Percentiles rank a stretch among this genome's conserved stretches.
phyloP scores from a whole-genome alignment of 139 green algal genomes.

The Eudorina sp. region DNA sequence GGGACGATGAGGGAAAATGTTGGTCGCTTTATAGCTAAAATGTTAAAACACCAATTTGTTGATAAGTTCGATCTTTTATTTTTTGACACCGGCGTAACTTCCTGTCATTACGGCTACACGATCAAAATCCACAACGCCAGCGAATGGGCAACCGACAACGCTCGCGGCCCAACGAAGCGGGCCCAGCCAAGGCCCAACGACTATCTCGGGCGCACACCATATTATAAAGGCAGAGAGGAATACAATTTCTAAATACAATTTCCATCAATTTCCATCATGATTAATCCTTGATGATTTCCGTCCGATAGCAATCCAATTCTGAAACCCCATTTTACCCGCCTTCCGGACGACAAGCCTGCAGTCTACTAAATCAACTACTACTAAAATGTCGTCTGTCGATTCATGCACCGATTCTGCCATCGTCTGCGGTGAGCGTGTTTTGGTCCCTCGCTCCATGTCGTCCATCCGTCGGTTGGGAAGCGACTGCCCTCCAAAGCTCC shows the following conservation, averaged over 20 bases:
- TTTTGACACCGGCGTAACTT: too few species aligned
- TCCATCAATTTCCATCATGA: not conserved
- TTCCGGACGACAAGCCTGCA: not conserved
- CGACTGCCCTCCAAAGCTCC: too few species aligned
- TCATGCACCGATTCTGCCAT: not conserved
- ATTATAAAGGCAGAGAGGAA: too few species aligned
- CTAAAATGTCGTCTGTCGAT: not conserved
- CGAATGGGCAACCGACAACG: not conserved
- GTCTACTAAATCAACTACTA: not conserved
- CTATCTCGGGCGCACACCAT: too few species aligned
- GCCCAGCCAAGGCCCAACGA: constrained; percentile 4
- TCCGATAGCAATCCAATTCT: not conserved
- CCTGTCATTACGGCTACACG: too few species aligned
- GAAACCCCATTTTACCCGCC: too few species aligned
- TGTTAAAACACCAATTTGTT: too few species aligned
- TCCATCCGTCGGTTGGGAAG: not conserved
- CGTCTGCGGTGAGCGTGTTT: constrained; percentile 7
- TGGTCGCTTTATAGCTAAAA: too few species aligned
- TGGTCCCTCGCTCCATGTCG: not conserved
- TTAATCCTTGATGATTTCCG: not conserved
- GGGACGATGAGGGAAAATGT: too few species aligned
- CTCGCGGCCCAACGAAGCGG: not conserved
- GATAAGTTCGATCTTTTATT: too few species aligned
- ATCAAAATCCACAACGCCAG: too few species aligned
- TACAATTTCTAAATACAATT: not conserved